Conservation (phyloP, 345 rosid genomes). For the Sisymbrium altissimum region DNA sequence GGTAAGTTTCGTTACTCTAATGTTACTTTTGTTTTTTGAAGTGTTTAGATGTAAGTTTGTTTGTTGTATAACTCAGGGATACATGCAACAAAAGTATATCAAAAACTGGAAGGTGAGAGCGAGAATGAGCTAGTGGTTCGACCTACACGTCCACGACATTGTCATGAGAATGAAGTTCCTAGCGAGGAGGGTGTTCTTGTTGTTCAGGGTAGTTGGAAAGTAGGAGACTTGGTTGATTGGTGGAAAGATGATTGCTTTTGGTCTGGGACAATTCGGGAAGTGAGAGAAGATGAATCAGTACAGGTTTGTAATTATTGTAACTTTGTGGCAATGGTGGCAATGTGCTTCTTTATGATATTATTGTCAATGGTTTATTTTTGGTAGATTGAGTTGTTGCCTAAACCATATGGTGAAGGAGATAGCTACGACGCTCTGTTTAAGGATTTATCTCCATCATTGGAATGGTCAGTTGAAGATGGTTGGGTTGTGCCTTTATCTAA, state of each 20-base stretch:
- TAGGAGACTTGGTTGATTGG: constrained; percentile 33
- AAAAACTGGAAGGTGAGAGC: background rate
- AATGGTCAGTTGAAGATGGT: constrained; percentile 26
- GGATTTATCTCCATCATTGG: constrained; percentile 27
- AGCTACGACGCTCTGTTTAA: background rate
- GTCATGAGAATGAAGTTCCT: background rate
- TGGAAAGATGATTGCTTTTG: constrained; percentile 21
- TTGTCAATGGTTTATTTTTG: background rate
- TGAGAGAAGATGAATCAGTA: background rate
- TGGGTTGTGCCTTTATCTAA: constrained; percentile 21
- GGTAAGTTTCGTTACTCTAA: background rate
- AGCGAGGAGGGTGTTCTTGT: background rate
- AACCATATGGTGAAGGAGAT: constrained; percentile 25
- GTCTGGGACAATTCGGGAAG: constrained; percentile 17
- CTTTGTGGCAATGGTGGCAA: too few relatives aligned
- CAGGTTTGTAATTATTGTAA: constrained; percentile 4
- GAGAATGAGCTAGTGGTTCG: constrained; percentile 7
- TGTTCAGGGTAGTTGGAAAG: constrained; percentile 13
- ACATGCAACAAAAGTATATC: constrained; percentile 10
- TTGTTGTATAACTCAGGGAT: constrained; percentile 8
- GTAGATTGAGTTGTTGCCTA: constrained; percentile 28
- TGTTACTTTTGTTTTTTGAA: background rate
- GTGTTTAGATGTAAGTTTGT: background rate
- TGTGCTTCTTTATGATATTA: background rate
- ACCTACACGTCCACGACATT: background rate